These are phyloP conservation scores for Nicotiana tabacum DNA, from an alignment of 257 asterid genomes.

Conservation along the genomic window DNA sequence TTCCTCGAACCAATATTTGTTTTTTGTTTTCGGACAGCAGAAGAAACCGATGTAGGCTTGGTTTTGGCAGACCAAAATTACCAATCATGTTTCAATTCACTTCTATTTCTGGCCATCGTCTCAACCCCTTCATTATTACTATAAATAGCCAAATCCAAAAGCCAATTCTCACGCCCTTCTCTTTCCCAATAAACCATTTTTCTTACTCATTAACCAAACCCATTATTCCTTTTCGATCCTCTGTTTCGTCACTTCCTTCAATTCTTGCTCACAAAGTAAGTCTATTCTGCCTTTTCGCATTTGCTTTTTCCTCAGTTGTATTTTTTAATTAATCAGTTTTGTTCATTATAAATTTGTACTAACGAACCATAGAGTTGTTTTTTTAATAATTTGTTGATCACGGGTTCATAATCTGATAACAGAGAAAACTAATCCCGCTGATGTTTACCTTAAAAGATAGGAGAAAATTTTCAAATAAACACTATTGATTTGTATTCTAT, in stretches of 20 bases:
- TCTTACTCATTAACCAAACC: not conserved
- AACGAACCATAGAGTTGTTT: no score
- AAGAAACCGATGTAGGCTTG: not conserved
- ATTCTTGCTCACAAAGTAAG: conserved; percentile 6
- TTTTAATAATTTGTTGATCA: no score
- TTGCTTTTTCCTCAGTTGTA: no score
- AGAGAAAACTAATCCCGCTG: no score
- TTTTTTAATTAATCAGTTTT: not conserved
- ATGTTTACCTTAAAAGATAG: no score
- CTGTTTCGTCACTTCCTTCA: not conserved
- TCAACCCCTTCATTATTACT: not conserved
- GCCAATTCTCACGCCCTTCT: not conserved
- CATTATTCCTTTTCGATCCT: not conserved
- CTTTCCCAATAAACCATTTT: not conserved
- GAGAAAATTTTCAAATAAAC: no score
- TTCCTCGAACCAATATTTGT: not conserved
- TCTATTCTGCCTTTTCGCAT: not conserved
- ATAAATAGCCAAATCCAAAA: not conserved
- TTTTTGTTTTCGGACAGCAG: not conserved
- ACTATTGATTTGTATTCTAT: no score
- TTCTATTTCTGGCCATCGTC: not conserved
- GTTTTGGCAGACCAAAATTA: not conserved
- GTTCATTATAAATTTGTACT: not conserved
- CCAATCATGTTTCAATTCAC: not conserved
- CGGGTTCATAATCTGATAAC: no score